Evolutionary conservation across 2,329 filamentous ascomycete genomes (phyloP), one percentile per base, ranked within the genome.

Genomic region (Tolypocladium pustulatum): DNA sequence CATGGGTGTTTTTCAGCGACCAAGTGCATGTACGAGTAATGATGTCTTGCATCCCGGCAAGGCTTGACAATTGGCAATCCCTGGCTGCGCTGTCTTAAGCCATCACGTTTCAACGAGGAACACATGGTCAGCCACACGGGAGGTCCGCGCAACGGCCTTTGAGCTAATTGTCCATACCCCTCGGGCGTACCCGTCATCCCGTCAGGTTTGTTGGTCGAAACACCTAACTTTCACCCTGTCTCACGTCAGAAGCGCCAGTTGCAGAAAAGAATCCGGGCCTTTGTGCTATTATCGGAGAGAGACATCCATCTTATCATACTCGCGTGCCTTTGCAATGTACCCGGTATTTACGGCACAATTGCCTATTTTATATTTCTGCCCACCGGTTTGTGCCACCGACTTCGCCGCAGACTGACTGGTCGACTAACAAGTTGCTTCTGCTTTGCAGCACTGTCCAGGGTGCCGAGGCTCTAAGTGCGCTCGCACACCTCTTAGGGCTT

Each of bases 61-160:
- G 64, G 61, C 61, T 67, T 68, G 66, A 69, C 68, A 70, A 64
- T 65, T 70, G 67, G 67, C 67, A 59, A 60, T 60, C 62, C 61
- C 66, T 67, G 68, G 68, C 67, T 68, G 63, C 61, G 58, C 55
- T 62, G 62, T 62, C 63, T 64, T 63, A 52, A 61, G 60, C 63
- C 67, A 66, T 64, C 65, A 67, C 68, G 68, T 72, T 72, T 72
- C 68, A 72, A 69, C 64, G 64, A 68, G 66, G 61, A 67, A 70
- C 70, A 72, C 70, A 71, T 71, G 69, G 68, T 67, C 65, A 71
- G 68, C 67, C 68, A 71, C 67, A 68, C 56, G 61, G 61, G 64
- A 61, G 57, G 55, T 58, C 62, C 59, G 55, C 56, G 58, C 55
- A 46, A 53, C 49, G 12, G 27, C 15, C 8, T n/a, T 32, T 12